These are phyloP conservation scores for Phaffia rhodozyma DNA, from an alignment of 1,284 basidiomycete genomes.

Conservation along the genomic window DNA sequence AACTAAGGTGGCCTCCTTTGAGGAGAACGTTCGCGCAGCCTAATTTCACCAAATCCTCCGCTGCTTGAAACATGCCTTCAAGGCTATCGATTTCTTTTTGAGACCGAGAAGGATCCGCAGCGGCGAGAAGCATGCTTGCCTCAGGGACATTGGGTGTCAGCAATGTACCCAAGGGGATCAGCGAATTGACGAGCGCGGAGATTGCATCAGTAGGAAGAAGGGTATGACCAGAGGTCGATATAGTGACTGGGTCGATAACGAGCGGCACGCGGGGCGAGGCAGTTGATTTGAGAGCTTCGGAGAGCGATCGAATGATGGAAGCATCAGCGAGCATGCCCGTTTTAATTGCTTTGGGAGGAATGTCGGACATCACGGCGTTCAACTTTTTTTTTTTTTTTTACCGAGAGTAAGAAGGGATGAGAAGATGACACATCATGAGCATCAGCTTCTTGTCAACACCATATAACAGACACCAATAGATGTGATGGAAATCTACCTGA, in stretches of 20 bases:
- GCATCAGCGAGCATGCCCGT: conserved; percentile 68
- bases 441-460: neutral
- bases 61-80: conserved; percentile 53
- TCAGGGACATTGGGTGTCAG: conserved; percentile 84
- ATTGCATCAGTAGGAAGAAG: conserved; percentile 61
- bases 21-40: conserved; percentile 56
- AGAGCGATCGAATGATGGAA: conserved; percentile 35
- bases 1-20: conserved; percentile 76
- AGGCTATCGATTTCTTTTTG: conserved; percentile 40
- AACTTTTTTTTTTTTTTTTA: conserved; percentile 43
- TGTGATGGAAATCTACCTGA: conserved; percentile 42
- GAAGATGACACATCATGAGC: conserved; percentile 13
- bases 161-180: conserved; percentile 61
- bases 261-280: conserved; percentile 39
- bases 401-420: conserved; percentile 28
- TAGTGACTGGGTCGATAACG: conserved; percentile 81
- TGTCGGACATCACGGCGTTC: conserved; percentile 58
- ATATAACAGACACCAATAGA: neutral
- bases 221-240: conserved; percentile 79
- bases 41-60: conserved; percentile 42
- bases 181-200: conserved; percentile 45
- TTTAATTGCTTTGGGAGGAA: conserved; percentile 65
- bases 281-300: conserved; percentile 24
- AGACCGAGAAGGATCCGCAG: neutral
- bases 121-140: conserved; percentile 51